Conservation (phyloP, 257 asterid species). For the Catharanthus roseus region DNA sequence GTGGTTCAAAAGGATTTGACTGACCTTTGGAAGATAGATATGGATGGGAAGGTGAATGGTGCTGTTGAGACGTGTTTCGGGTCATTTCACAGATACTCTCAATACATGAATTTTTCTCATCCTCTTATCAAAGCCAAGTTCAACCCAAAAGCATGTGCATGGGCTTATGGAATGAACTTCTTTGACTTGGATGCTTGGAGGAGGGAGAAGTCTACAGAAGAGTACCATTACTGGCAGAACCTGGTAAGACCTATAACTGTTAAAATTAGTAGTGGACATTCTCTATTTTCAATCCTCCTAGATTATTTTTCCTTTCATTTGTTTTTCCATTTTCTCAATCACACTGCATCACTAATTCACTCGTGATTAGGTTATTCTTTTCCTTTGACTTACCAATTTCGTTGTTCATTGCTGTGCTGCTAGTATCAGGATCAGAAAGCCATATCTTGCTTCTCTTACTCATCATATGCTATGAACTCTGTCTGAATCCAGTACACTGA, state of each 20-base stretch:
- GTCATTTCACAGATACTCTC: constrained; percentile 36
- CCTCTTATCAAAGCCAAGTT: constrained; percentile 34
- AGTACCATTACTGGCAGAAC: constrained; percentile 46
- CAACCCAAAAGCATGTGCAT: constrained; percentile 38
- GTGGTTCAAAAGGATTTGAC: constrained; percentile 41
- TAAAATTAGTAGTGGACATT: neutral
- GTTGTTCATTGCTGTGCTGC: neutral
- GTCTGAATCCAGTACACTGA: neutral
- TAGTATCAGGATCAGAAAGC: neutral
- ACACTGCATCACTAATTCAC: neutral
- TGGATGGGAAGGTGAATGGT: constrained; percentile 49
- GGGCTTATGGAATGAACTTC: constrained; percentile 48
- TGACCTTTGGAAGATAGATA: constrained; percentile 37
- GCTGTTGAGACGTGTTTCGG: constrained; percentile 44
- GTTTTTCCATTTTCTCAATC: neutral
- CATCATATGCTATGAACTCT: neutral
- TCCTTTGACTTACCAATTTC: neutral
- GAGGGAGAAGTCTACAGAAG: constrained; percentile 43
- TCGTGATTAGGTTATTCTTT: neutral
- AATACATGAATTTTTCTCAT: constrained; percentile 39
- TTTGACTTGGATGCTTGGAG: constrained; percentile 46
- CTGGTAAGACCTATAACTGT: constrained; percentile 29
- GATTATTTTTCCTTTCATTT: neutral
- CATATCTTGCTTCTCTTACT: neutral
- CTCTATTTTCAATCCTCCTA: neutral